A percentile compares a stretch with the other conserved stretches of the same genome.
These are phyloP conservation scores for Pseudomassariella vexata DNA, from an alignment of 2,329 filamentous ascomycete genomes.

Conservation along the genomic window DNA sequence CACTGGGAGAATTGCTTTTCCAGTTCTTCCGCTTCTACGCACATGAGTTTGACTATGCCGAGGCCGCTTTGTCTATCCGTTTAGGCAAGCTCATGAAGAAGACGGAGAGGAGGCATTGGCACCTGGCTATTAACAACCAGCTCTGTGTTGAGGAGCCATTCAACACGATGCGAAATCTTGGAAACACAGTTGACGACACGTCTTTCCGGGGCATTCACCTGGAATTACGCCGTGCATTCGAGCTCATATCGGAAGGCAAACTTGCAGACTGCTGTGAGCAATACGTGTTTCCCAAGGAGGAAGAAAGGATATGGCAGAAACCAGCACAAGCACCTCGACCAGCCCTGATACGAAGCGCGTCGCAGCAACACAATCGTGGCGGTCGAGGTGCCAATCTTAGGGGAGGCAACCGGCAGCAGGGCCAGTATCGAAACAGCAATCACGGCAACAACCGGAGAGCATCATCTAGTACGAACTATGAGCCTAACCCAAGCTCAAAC, in stretches of 20 bases:
- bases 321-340: constrained; percentile 50
- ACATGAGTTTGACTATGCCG: constrained; percentile 87
- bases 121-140: constrained; percentile 70
- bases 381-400: constrained; percentile 40
- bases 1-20: constrained; percentile 81
- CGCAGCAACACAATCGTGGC: constrained; percentile 48
- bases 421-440: constrained; percentile 32
- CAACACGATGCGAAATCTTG: constrained; percentile 81
- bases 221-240: constrained; percentile 84
- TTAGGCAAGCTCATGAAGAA: constrained; percentile 74
- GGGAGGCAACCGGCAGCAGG: constrained; percentile 39
- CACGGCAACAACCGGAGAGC: constrained; percentile 38
- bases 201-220: constrained; percentile 87
- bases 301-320: constrained; percentile 56
- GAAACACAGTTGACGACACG: constrained; percentile 93
- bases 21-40: constrained; percentile 94
- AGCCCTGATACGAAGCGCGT: constrained; percentile 54
- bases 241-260: constrained; percentile 71
- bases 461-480: constrained; percentile 48
- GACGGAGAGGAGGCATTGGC: constrained; percentile 76
- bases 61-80: constrained; percentile 76
- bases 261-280: constrained; percentile 81
- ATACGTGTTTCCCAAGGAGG: constrained; percentile 82
- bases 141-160: constrained; percentile 97
- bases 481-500: constrained; percentile 28